Conservation (phyloP, 805 yeast species). For the Wickerhamiella cacticola region DNA sequence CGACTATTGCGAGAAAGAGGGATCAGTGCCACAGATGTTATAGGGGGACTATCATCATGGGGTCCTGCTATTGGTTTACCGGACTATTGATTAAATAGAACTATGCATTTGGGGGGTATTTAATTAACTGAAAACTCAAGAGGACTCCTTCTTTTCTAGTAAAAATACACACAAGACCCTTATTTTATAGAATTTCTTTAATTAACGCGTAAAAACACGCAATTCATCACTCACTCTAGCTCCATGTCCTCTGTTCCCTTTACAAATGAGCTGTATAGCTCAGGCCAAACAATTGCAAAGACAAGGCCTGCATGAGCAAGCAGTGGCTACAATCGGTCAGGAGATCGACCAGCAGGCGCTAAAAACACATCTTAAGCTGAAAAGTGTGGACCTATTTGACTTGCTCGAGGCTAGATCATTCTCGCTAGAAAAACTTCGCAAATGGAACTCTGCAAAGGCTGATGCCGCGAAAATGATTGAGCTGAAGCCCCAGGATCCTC, state of each 20-base stretch:
- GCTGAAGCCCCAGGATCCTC: not conserved
- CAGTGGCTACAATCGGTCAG: slow-evolving; percentile 47
- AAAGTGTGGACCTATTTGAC: not conserved
- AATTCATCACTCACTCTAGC: too few relatives aligned
- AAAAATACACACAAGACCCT: too few relatives aligned
- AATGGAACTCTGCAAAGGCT: not conserved
- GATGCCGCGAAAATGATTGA: slow-evolving; percentile 5
- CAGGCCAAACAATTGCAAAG: slow-evolving; percentile 48
- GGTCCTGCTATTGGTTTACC: not conserved
- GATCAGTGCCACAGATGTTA: slow-evolving; percentile 43
- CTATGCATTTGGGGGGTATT: too few relatives aligned
- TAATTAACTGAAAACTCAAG: too few relatives aligned
- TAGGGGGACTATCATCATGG: slow-evolving; percentile 51
- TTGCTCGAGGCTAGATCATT: not conserved
- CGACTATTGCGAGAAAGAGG: slow-evolving; percentile 40
- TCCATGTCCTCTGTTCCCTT: not conserved
- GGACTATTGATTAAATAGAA: not conserved
- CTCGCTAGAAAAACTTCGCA: not conserved
- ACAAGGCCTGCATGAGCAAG: slow-evolving; percentile 40
- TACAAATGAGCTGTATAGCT: not conserved
- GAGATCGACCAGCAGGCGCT: slow-evolving; percentile 44
- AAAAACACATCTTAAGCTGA: not conserved
- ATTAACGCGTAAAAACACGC: too few relatives aligned
- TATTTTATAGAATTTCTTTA: too few relatives aligned
- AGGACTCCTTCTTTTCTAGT: too few relatives aligned